Evolutionary conservation across 2,329 filamentous ascomycete genomes (phyloP).

Genomic region (Cladosporium austrohemisphaericum): DNA sequence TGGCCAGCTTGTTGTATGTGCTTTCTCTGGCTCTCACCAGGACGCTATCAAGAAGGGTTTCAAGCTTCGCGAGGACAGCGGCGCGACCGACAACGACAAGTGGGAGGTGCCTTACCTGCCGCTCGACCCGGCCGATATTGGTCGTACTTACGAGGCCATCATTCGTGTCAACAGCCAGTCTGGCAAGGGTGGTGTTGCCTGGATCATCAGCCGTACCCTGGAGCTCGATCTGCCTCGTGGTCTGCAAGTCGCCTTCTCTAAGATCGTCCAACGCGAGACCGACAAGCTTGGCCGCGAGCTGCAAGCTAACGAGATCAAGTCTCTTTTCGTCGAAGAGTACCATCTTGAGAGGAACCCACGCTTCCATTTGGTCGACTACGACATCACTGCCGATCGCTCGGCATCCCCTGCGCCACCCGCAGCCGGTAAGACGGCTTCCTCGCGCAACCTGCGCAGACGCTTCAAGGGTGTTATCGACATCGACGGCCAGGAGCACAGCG

Average conservation of each 20-base stretch:
- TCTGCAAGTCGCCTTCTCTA: slow-evolving; percentile 86
- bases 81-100: slow-evolving; percentile 57
- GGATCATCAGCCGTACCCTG: slow-evolving; percentile 85
- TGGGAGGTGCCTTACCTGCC: slow-evolving; percentile 93
- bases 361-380: slow-evolving; percentile 87
- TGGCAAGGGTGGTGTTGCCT: slow-evolving; percentile 90
- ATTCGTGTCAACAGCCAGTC: slow-evolving; percentile 97
- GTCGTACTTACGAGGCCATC: slow-evolving; percentile 94
- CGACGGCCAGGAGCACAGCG: slow-evolving; percentile 72
- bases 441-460: slow-evolving; percentile 68
- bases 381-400: slow-evolving; percentile 79
- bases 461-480: slow-evolving; percentile 84
- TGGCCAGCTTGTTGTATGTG: slow-evolving; percentile 84
- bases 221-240: slow-evolving; percentile 90
- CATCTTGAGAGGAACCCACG: slow-evolving; percentile 78
- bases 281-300: slow-evolving; percentile 82
- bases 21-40: slow-evolving; percentile 89
- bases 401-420: slow-evolving; percentile 65
- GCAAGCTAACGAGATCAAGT: slow-evolving; percentile 74
- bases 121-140: slow-evolving; percentile 88
- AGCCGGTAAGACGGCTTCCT: slow-evolving; percentile 66
- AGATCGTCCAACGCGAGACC: slow-evolving; percentile 76
- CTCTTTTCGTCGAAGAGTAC: slow-evolving; percentile 85
- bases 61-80: slow-evolving; percentile 61
- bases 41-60: slow-evolving; percentile 94